These are phyloP conservation scores for Zoysia pacifica DNA, from an alignment of 176 grass and related monocot species.

Conservation along the genomic window DNA sequence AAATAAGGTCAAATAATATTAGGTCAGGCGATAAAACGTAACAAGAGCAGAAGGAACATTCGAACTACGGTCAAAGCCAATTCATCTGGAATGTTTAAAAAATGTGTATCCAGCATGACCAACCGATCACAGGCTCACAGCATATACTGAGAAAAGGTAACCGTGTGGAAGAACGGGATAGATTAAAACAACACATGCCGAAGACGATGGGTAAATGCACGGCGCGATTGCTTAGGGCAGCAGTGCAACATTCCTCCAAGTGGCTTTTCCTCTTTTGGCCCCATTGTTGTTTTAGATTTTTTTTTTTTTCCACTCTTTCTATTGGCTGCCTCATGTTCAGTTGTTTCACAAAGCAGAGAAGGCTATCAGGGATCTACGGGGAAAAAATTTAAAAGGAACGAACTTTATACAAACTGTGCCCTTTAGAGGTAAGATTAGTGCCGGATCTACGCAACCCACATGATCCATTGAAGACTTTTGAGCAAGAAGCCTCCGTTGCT, in stretches of 20 bases:
- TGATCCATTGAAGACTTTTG: constrained; percentile 51
- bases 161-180: neutral
- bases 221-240: constrained; percentile 46
- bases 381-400: constrained; percentile 34
- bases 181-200: constrained; percentile 27
- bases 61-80: constrained; percentile 16
- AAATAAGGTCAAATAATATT: neutral
- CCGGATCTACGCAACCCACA: constrained; percentile 82
- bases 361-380: constrained; percentile 37
- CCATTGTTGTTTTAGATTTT: constrained; percentile 24
- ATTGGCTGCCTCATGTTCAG: neutral
- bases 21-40: neutral
- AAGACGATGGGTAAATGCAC: neutral
- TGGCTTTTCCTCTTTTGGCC: constrained; percentile 33
- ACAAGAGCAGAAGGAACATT: neutral
- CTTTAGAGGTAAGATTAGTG: constrained; percentile 86
- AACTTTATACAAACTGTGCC: constrained; percentile 40
- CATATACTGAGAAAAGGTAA: too few relatives aligned
- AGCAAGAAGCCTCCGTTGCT: constrained; percentile 43
- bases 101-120: neutral
- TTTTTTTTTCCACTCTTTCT: neutral
- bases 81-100: constrained; percentile 27
- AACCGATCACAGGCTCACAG: neutral
- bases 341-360: constrained; percentile 32
- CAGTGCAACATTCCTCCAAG: constrained; percentile 1